These are phyloP conservation scores for Nigrograna mackinnonii DNA, from an alignment of 2,329 filamentous ascomycete species.

Conservation along the genomic window DNA sequence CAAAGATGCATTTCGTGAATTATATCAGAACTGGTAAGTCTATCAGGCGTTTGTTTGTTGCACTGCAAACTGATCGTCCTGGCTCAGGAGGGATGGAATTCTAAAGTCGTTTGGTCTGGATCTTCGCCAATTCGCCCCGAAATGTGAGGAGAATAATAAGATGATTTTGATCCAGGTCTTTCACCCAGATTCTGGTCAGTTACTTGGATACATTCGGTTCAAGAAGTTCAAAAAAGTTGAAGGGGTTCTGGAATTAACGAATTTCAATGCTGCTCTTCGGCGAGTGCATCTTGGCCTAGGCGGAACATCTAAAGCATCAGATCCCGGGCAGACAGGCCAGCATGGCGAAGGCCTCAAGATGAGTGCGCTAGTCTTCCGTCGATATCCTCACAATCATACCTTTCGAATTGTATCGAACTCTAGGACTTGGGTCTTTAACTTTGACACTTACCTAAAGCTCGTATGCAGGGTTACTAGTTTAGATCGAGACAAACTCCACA, in stretches of 20 bases:
- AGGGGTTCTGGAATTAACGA: constrained; percentile 13
- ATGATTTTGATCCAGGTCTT: constrained; percentile 3
- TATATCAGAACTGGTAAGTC: constrained; percentile 16
- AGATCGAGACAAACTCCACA: no score
- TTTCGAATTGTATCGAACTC: constrained; percentile 7
- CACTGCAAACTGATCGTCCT: constrained; percentile 1
- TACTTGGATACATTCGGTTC: constrained; percentile 19
- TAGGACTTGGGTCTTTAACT: constrained; percentile 7
- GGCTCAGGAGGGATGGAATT: constrained; percentile 14
- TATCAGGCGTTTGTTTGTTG: not conserved
- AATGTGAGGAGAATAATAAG: not conserved
- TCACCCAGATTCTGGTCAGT: constrained; percentile 1
- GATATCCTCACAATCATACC: constrained; percentile 12
- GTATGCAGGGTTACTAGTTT: no score
- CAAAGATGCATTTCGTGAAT: constrained; percentile 11
- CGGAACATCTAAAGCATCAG: constrained; percentile 12
- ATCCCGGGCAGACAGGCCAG: constrained; percentile 16
- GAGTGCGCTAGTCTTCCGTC: constrained; percentile 10
- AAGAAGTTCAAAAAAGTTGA: constrained; percentile 7
- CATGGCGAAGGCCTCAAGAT: constrained; percentile 26
- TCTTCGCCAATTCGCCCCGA: constrained; percentile 3
- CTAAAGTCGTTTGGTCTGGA: constrained; percentile 8
- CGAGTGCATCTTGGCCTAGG: constrained; percentile 10
- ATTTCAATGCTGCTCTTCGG: constrained; percentile 15
- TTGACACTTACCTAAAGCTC: no score